Base-by-base conservation (phyloP, 2,329 filamentous ascomycete species). In the Aureobasidium lini region DNA sequence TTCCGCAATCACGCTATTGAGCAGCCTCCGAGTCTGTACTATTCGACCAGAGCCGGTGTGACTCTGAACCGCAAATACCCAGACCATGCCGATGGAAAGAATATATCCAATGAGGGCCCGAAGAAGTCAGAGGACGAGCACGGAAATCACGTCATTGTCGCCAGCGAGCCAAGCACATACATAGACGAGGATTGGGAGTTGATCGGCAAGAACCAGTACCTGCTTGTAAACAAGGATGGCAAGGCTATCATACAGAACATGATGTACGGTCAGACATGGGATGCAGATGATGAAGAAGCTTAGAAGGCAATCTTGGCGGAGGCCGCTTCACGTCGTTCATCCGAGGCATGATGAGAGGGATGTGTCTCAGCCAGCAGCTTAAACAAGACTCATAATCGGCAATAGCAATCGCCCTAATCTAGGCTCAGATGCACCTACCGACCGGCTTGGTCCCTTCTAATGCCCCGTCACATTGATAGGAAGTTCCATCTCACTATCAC, bases 151-250 rank as follows among this genome's bases (percentile, higher is more conserved):
- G 74, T 80, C 37, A 81, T 81, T 63, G 72, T 82, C 37, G 78
- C 79, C 11, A 79, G 75, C 63, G 80, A 83, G 69, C 80, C 80
- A 11, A 79, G 75, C 29, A 82, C 80, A 8, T 82, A 78, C 63
- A 76, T 79, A 63, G 71, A 76, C 50, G 69, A 71, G 18, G 79
- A 82, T 56, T 82, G 80, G 80, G 68, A 75, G 60, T 63, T 82
- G 61, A 78, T 82, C 62, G 71, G 71, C 32, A 75, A 72, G 64
- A 82, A 82, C 63, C 71, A 73, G 63, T 72, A 70, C 36, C 62
- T 81, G 37, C 64, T 74, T 32, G 76, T 78, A 2, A 65, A 64
- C n/a, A 49, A 57, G 4, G 72, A 76, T 64, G 73, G 72, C 13
- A 60, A 70, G 23, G 60, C 62, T 60, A 65, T 73, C 52, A 28